Evolutionary conservation across 495 filamentous ascomycete species (phyloP).

Genomic region (Tuber borchii): DNA sequence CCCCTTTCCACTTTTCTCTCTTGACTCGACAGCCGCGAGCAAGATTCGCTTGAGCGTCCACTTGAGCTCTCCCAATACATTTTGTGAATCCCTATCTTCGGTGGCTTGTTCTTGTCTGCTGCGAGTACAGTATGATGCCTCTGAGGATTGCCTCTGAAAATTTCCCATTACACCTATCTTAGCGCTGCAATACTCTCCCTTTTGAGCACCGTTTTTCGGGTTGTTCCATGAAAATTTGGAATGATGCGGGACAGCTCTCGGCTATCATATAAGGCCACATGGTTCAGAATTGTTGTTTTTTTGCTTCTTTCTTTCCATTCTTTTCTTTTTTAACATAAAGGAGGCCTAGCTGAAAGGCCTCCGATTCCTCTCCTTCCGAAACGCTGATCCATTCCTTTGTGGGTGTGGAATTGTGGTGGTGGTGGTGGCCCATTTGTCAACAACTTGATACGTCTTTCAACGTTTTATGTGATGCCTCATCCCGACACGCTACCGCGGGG

Average conservation of each 20-base stretch:
- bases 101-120: no score
- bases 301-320: background rate
- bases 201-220: background rate
- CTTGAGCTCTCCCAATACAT: no score
- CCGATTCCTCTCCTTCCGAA: background rate
- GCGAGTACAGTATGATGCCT: background rate
- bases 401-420: background rate
- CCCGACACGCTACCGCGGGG: background rate
- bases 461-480: background rate
- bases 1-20: no score
- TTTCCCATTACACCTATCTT: background rate
- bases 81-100: no score
- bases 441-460: background rate
- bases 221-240: background rate
- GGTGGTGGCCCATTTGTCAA: background rate
- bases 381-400: background rate
- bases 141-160: background rate
- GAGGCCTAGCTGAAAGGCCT: background rate
- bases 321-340: background rate
- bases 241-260: background rate
- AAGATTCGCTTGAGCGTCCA: background rate
- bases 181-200: background rate
- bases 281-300: background rate
- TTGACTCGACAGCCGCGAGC: no score
- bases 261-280: background rate